These are phyloP conservation scores for Paratinospora sagittata DNA, from an alignment of 164 flowering plant species.

Conservation along the genomic window DNA sequence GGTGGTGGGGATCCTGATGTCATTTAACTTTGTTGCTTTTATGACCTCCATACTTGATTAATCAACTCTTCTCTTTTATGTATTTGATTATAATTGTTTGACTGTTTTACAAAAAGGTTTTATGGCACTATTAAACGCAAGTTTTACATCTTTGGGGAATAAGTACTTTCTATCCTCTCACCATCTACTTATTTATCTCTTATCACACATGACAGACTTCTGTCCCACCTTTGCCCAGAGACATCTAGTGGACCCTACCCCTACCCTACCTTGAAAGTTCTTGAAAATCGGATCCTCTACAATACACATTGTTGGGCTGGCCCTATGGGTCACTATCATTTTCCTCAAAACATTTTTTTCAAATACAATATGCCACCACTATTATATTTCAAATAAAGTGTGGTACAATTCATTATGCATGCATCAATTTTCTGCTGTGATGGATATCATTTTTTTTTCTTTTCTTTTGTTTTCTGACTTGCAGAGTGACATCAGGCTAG, in stretches of 20 bases:
- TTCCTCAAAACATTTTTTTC: not conserved
- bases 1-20: not conserved
- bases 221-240: not conserved
- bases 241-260: not conserved
- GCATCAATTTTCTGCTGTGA: not conserved
- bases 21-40: slow-evolving; percentile 9
- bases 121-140: not conserved
- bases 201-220: not conserved
- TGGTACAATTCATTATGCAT: not conserved
- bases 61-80: too few relatives aligned
- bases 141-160: not conserved
- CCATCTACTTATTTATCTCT: not conserved
- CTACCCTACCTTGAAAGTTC: not conserved
- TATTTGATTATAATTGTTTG: slow-evolving; percentile 13
- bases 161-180: not conserved
- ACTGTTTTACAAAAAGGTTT: not conserved
- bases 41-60: slow-evolving; percentile 11
- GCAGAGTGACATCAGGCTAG: too few relatives aligned
- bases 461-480: too few relatives aligned
- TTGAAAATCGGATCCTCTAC: not conserved
- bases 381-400: not conserved
- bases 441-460: not conserved
- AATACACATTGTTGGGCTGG: not conserved
- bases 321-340: not conserved
- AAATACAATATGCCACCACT: not conserved